Evolutionary conservation across 106 monocot genomes (phyloP).

Genomic region (Gastrodia elata): DNA sequence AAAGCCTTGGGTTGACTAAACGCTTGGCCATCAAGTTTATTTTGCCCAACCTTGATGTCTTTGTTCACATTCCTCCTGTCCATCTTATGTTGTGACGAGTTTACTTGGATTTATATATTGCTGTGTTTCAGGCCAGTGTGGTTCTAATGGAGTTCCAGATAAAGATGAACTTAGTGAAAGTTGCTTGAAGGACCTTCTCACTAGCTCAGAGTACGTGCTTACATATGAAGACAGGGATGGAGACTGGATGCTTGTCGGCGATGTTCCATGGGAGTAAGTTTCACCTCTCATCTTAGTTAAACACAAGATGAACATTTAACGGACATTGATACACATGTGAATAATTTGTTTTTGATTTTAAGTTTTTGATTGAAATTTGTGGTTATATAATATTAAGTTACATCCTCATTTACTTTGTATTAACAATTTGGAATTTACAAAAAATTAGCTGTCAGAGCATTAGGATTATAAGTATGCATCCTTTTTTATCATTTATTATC

Average conservation of each 20-base stretch:
- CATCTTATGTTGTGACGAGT: constrained; percentile 4
- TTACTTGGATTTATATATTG: constrained; percentile 16
- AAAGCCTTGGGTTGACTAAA: too few relatives aligned
- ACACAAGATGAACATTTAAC: too few relatives aligned
- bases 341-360: too few relatives aligned
- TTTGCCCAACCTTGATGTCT: neutral
- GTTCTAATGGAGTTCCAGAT: constrained; percentile 29
- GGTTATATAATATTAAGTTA: too few relatives aligned
- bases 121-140: constrained; percentile 46
- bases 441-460: neutral
- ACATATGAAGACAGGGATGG: constrained; percentile 38
- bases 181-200: constrained; percentile 37
- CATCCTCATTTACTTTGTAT: neutral
- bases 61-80: neutral
- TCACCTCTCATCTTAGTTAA: constrained; percentile 11
- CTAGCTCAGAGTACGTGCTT: constrained; percentile 45
- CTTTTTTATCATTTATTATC: neutral
- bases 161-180: constrained; percentile 40
- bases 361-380: too few relatives aligned
- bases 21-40: neutral
- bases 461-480: neutral
- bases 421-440: neutral
- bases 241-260: constrained; percentile 27
- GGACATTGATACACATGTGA: too few relatives aligned
- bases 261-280: constrained; percentile 28